Conservation (phyloP, 2,329 filamentous ascomycete species). For the Trichoderma semiorbis region DNA sequence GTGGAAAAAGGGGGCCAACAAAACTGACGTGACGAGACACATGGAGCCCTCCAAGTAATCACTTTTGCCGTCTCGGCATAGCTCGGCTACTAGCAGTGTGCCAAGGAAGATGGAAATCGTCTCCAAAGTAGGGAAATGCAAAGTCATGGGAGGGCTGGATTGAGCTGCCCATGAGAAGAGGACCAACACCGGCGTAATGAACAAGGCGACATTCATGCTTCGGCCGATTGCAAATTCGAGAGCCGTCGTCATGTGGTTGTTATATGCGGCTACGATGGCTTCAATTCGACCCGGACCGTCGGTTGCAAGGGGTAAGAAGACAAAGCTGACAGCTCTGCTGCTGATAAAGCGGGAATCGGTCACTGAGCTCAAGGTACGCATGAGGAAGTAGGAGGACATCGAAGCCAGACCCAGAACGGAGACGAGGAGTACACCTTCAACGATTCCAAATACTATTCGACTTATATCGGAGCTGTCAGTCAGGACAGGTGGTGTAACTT, state of each 20-base stretch:
- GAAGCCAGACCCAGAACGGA: neutral
- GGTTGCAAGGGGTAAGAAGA: neutral
- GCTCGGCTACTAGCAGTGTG: constrained; percentile 6
- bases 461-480: neutral
- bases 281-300: constrained; percentile 10
- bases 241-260: neutral
- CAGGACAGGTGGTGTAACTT: neutral
- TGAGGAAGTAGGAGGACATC: constrained; percentile 5
- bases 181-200: constrained; percentile 7
- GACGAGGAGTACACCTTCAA: neutral
- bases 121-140: constrained; percentile 12
- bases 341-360: neutral
- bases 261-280: constrained; percentile 9
- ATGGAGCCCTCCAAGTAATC: constrained; percentile 11
- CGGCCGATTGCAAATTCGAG: constrained; percentile 14
- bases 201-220: constrained; percentile 15
- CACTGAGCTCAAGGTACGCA: constrained; percentile 2
- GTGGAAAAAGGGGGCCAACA: neutral
- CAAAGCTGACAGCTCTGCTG: constrained; percentile 2
- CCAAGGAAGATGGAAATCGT: constrained; percentile 13
- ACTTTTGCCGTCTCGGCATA: constrained; percentile 16
- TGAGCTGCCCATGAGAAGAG: constrained; percentile 14
- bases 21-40: constrained; percentile 13
- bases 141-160: neutral
- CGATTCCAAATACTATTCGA: neutral